A percentile compares a stretch with the other conserved stretches of the same genome.
phyloP scores from a whole-genome alignment of 208 protist species.

The Jaenimonas drosophilae region DNA sequence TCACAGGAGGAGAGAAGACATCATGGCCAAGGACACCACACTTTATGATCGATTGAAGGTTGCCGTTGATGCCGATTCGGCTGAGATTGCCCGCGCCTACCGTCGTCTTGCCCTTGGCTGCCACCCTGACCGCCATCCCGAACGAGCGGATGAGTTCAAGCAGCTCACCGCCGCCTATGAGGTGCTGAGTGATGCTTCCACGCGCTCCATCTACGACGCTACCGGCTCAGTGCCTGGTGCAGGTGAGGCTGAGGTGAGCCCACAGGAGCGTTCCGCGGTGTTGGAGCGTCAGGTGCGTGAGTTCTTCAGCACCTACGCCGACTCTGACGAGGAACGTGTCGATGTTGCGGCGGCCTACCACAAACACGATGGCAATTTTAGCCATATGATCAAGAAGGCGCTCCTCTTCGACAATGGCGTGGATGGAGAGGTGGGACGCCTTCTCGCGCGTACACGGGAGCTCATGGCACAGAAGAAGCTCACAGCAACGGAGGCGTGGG shows the following conservation, averaged over 20 bases:
- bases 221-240: conserved; percentile 38
- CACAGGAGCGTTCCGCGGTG: conserved; percentile 57
- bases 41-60: conserved; percentile 62
- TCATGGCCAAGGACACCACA: conserved; percentile 10
- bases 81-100: conserved; percentile 65
- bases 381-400: conserved; percentile 53
- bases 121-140: conserved; percentile 84
- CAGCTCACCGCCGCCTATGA: conserved; percentile 93
- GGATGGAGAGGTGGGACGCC: conserved; percentile 34
- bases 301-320: conserved; percentile 73
- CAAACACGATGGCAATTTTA: conserved; percentile 62
- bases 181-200: conserved; percentile 91
- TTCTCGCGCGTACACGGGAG: conserved; percentile 20
- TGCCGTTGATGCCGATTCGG: conserved; percentile 15
- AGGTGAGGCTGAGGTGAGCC: conserved; percentile 6
- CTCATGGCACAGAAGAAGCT: conserved; percentile 27
- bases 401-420: conserved; percentile 75
- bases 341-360: conserved; percentile 45
- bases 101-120: conserved; percentile 62
- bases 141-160: conserved; percentile 80
- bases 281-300: conserved; percentile 37
- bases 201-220: conserved; percentile 94
- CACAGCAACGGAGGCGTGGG: conserved; percentile 20
- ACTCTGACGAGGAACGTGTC: conserved; percentile 46
- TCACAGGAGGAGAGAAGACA: too few species aligned